Evolutionary conservation across 441 rosid genomes (phyloP).

Genomic region (Breynia disticha): DNA sequence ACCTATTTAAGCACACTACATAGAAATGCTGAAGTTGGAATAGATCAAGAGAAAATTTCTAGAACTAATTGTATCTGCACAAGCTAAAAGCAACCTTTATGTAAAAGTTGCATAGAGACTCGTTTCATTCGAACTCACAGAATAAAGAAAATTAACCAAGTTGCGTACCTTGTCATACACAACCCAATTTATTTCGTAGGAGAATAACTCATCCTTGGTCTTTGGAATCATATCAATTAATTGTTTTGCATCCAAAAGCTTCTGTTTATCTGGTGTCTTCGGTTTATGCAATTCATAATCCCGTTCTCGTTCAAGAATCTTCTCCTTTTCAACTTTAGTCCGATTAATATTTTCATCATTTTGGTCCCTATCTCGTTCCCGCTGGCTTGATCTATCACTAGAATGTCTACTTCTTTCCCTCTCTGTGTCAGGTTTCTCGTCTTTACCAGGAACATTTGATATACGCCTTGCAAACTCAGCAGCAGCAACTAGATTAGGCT

Average conservation of each 20-base stretch:
- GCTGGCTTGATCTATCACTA: constrained; percentile 58
- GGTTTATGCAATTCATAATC: constrained; percentile 53
- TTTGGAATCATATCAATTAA: constrained; percentile 96
- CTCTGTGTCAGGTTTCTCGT: constrained; percentile 61
- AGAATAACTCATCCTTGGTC: constrained; percentile 91
- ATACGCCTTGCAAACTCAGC: constrained; percentile 92
- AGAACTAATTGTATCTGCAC: no score
- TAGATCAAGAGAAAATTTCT: no score
- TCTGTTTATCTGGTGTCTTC: constrained; percentile 68
- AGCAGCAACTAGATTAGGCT: constrained; percentile 83
- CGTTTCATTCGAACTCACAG: no score
- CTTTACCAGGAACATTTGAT: constrained; percentile 57
- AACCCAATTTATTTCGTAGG: constrained; percentile 85
- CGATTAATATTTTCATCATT: constrained; percentile 38
- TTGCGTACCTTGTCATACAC: constrained; percentile 74
- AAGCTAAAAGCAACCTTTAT: no score
- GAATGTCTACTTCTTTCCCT: constrained; percentile 74
- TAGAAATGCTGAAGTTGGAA: no score
- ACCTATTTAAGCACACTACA: no score
- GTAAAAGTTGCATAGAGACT: no score
- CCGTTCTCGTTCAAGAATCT: constrained; percentile 39
- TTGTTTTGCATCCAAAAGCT: constrained; percentile 90
- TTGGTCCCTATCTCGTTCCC: constrained; percentile 66
- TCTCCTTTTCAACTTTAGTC: constrained; percentile 46
- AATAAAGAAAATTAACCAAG: background rate